A percentile compares a stretch with the other conserved stretches of the same genome.
These are phyloP conservation scores for Pelargonium nanum DNA, from an alignment of 345 rosid species.

Conservation along the genomic window DNA sequence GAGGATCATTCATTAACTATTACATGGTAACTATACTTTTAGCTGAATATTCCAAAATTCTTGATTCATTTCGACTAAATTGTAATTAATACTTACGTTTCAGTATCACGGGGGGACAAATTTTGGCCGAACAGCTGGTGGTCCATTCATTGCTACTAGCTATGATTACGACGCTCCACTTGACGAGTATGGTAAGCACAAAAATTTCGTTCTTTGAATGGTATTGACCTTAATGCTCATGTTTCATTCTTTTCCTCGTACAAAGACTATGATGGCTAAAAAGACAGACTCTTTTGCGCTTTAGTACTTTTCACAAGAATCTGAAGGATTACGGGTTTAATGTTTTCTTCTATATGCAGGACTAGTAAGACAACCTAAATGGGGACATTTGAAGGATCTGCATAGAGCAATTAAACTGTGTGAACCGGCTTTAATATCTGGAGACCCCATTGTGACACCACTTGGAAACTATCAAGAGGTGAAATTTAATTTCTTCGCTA, in stretches of 20 bases:
- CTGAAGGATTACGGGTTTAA: slow-evolving; percentile 2
- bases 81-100: slow-evolving; percentile 12
- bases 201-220: not conserved
- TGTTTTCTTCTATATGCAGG: slow-evolving; percentile 32
- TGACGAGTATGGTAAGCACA: slow-evolving; percentile 77
- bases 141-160: slow-evolving; percentile 98
- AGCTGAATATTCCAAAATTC: not conserved
- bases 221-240: not conserved
- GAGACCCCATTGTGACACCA: slow-evolving; percentile 46
- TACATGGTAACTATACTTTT: slow-evolving; percentile 58
- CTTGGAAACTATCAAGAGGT: slow-evolving; percentile 94
- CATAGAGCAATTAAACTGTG: slow-evolving; percentile 88
- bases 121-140: slow-evolving; percentile 98
- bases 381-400: slow-evolving; percentile 99
- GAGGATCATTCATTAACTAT: slow-evolving; percentile 87
- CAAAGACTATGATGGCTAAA: not conserved
- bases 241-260: not conserved
- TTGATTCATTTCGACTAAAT: not conserved
- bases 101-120: slow-evolving; percentile 99
- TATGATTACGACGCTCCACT: slow-evolving; percentile 98
- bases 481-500: slow-evolving; percentile 7
- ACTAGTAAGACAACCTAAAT: slow-evolving; percentile 83
- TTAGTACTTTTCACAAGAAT: slow-evolving; percentile 5
- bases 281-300: not conserved
- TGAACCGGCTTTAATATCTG: slow-evolving; percentile 79